phyloP scores from a whole-genome alignment of 2,329 filamentous ascomycete species.

The Madurella fahalii region DNA sequence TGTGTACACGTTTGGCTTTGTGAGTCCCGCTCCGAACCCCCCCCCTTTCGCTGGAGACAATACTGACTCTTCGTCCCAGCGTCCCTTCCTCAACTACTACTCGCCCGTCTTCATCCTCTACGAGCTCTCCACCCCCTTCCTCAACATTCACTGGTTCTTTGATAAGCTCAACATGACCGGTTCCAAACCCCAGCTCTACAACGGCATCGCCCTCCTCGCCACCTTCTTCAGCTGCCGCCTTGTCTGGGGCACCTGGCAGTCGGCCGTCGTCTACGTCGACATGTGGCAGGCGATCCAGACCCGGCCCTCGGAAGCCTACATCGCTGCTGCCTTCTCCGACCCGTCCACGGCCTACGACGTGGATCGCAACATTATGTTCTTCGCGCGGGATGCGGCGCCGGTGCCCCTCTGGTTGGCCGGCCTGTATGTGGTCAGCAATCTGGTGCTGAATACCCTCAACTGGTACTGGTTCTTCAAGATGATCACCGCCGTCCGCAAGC shows the following conservation, averaged over 20 bases:
- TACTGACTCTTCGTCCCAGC: conserved; percentile 41
- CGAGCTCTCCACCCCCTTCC: conserved; percentile 79
- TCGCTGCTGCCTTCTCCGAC: conserved; percentile 32
- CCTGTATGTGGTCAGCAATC: conserved; percentile 65
- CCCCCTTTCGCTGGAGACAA: neutral
- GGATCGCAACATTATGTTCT: conserved; percentile 46
- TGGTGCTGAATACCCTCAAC: conserved; percentile 71
- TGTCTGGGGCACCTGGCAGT: conserved; percentile 72
- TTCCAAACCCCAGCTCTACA: conserved; percentile 67
- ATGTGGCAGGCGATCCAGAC: conserved; percentile 57
- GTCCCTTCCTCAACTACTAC: conserved; percentile 82
- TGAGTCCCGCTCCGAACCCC: conserved; percentile 43
- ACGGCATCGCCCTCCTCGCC: conserved; percentile 66
- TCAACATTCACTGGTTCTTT: conserved; percentile 90
- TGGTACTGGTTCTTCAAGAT: conserved; percentile 86
- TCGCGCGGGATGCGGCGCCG: conserved; percentile 43
- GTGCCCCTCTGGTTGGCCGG: conserved; percentile 67
- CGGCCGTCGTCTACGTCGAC: conserved; percentile 65
- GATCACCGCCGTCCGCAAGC: conserved; percentile 72
- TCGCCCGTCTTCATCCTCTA: conserved; percentile 77
- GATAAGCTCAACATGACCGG: conserved; percentile 82
- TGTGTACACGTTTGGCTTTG: conserved; percentile 75
- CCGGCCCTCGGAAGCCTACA: conserved; percentile 31
- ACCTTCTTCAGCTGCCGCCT: conserved; percentile 76
- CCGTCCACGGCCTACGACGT: conserved; percentile 33